Base-by-base conservation (phyloP, 257 asterid species). In the Primulina eburnea region DNA sequence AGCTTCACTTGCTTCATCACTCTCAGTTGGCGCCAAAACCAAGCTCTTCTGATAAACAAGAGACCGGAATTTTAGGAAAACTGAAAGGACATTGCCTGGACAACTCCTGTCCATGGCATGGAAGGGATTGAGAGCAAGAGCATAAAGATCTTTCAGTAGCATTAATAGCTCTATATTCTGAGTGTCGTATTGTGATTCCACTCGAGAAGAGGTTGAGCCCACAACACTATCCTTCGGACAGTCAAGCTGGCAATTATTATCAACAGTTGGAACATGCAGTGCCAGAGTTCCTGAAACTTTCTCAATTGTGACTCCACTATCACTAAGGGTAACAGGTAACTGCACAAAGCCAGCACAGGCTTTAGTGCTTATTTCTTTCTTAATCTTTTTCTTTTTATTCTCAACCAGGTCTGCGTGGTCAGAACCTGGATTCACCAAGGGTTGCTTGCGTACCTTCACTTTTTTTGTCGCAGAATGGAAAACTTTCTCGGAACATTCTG, bases 1-100 rank as follows among this genome's bases (percentile, higher is more conserved):
- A 26, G 76, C 62, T 59, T 85, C 96, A 63, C 68, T 64, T 52
- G 82, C 71, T 71, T 86, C 95, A 7, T 35, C 57, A 16, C 57
- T 79, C 37, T 86, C 96, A 68, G 68, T 52, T 16, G 87, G 82
- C 26, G 62, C 58, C 40, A 65, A 69, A 56, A 76, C 70, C 82
- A 88, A 81, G 82, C 99, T 88, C 76, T 91, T 94, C 85, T 85
- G 95, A 69, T 79, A 94, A 40, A 94, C 97, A 71, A 85, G 88
- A 16, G 92, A 79, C 29, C 99, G 90, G 60, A 79, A 94, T 72
- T 82, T 89, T 83, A 83, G 68, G 82, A 94, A 83, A 57, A 82
- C 77, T 33, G 71, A 76, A 7, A 71, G 73, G 62, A 77, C 32
- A 16, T 71, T 67, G 35, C 78, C 83, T 32, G 84, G 82, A 74